These are phyloP conservation scores for Proliferodiscus dingleyae DNA, from an alignment of 2,329 filamentous ascomycete genomes.

Conservation along the genomic window DNA sequence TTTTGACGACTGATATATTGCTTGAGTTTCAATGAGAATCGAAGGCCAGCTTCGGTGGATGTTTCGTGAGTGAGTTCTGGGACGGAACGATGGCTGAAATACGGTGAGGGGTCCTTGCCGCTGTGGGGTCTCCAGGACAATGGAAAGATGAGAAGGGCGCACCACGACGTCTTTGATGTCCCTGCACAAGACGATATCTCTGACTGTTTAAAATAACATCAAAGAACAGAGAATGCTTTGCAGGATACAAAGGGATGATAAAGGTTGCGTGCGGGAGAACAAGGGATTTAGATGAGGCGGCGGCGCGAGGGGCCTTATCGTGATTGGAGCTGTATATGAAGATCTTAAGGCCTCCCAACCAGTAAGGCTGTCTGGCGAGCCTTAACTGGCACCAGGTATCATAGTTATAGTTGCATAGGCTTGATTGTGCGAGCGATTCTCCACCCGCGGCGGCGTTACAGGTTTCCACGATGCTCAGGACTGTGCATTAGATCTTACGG, in stretches of 20 bases:
- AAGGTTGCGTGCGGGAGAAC: not conserved
- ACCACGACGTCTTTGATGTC: too few relatives aligned
- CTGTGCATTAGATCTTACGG: not conserved
- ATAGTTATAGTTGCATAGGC: not conserved
- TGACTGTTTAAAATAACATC: conserved; percentile 4
- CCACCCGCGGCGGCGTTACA: conserved; percentile 11
- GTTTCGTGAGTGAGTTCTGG: conserved; percentile 8
- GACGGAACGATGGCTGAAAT: conserved; percentile 4
- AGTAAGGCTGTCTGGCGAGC: conserved; percentile 17
- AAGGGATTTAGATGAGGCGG: conserved; percentile 11
- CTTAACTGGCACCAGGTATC: conserved; percentile 19
- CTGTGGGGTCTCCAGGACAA: conserved; percentile 4
- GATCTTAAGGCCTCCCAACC: conserved; percentile 15
- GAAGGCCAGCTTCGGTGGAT: conserved; percentile 26
- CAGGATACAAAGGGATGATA: not conserved
- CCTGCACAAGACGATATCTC: conserved; percentile 8
- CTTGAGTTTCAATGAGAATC: too few relatives aligned
- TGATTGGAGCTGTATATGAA: conserved; percentile 17
- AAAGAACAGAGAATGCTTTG: conserved; percentile 5
- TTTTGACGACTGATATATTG: conserved; percentile 16
- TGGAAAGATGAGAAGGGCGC: conserved; percentile 11
- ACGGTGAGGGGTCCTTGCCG: conserved; percentile 9
- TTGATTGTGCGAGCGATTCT: not conserved
- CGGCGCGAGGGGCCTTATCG: conserved; percentile 14
- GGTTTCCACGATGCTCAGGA: conserved; percentile 2